Evolutionary conservation across 2,329 filamentous ascomycete species (phyloP), one percentile per base, ranked within the genome.

Genomic region (Xylaria sp.): DNA sequence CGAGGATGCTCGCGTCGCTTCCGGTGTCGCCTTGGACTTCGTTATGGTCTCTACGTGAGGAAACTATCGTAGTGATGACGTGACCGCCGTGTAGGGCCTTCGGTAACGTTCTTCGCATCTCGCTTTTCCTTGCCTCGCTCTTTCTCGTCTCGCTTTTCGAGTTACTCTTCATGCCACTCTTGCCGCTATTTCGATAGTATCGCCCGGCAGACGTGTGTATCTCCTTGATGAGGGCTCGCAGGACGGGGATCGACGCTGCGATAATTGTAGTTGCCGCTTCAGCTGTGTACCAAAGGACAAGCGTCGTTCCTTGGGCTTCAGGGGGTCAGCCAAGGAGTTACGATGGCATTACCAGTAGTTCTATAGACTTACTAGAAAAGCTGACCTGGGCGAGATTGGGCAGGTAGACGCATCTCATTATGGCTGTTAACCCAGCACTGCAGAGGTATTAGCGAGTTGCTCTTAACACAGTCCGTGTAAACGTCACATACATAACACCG

Each of bases 221-320:
- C 34, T 66, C 62, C 29, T 60, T 63, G 48, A 70, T 51, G 2
- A 70, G 60, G n/a, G 63, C 66, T 1, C 68, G 66, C 7, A 71
- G 50, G n/a, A 71, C 68, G 7, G 69, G 69, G 20, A 71, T 69
- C 2, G 67, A 70, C 37, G 66, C 63, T 5, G 66, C 69, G 2
- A 69, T 57, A 20, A 71, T 66, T 6, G 67, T 66, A 2, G 57
- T 61, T 16, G 62, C 50, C 3, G 65, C 54, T 50, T 71, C 69
- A 11, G 64, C 66, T 0, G 59, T 56, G 16, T 59, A 63, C 69
- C 68, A 71, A 8, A 69, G 66, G 2, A 66, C 61, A 2, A 69
- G 54, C 19, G 58, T 56, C 29, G 54, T 60, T 44, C 59, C 52
- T 48, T 53, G 40, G 18, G 45, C 51, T 48, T 39, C 39, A 34